These are phyloP conservation scores for Colletotrichum lentis DNA, from an alignment of 2,329 filamentous ascomycete genomes.

Conservation along the genomic window DNA sequence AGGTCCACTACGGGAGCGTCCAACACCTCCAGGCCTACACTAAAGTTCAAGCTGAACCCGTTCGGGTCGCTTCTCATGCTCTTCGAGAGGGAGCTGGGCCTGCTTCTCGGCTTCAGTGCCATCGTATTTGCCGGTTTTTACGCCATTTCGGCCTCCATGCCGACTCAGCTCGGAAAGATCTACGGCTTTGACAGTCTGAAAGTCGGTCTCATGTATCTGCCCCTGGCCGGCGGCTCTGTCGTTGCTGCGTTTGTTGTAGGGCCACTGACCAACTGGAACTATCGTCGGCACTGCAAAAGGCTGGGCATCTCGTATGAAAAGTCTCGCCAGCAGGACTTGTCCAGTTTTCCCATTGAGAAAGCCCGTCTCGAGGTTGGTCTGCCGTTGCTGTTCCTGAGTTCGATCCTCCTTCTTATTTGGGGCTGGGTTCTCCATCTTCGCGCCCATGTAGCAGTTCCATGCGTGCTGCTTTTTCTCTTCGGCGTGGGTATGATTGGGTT, in stretches of 20 bases:
- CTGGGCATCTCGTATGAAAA: conserved; percentile 62
- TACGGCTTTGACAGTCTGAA: conserved; percentile 68
- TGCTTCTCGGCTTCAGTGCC: conserved; percentile 55
- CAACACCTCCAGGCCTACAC: conserved; percentile 37
- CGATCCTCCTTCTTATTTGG: conserved; percentile 57
- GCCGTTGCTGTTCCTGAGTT: conserved; percentile 60
- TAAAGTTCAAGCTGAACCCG: conserved; percentile 53
- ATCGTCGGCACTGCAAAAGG: conserved; percentile 64
- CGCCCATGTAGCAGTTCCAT: conserved; percentile 56
- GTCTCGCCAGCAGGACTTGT: conserved; percentile 60
- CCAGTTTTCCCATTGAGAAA: conserved; percentile 60
- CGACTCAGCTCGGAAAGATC: conserved; percentile 54
- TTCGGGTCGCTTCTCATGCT: conserved; percentile 53
- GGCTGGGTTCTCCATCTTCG: conserved; percentile 60
- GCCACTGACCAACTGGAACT: conserved; percentile 72
- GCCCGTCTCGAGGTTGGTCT: conserved; percentile 59
- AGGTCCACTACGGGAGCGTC: conserved; percentile 34
- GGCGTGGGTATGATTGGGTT: conserved; percentile 62
- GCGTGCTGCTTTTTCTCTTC: conserved; percentile 56
- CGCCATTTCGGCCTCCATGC: conserved; percentile 56
- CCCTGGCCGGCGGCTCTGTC: conserved; percentile 59
- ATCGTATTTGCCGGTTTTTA: conserved; percentile 62
- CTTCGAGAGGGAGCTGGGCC: conserved; percentile 52
- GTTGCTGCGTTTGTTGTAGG: conserved; percentile 58
- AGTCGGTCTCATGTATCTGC: conserved; percentile 63